phyloP scores from a whole-genome alignment of 2,329 filamentous ascomycete genomes.

The Fusarium subtropicale region DNA sequence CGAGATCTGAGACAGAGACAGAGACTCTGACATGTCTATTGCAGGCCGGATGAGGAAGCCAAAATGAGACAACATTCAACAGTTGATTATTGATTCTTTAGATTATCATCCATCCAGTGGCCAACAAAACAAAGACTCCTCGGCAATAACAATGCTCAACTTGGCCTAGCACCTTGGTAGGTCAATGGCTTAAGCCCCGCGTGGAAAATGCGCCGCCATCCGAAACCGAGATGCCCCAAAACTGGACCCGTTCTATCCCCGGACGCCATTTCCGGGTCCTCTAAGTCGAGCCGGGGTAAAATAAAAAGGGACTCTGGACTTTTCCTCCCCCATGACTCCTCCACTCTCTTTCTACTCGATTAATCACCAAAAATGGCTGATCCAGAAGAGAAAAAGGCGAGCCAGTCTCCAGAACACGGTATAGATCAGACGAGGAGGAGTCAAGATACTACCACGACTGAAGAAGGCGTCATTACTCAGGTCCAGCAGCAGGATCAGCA shows the following conservation, averaged over 20 bases:
- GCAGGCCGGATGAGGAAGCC: conserved; percentile 14
- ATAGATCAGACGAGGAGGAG: conserved; percentile 22
- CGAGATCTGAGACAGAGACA: background rate
- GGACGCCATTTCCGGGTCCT: conserved; percentile 38
- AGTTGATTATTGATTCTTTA: background rate
- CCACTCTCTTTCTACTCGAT: conserved; percentile 10
- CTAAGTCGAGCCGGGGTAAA: conserved; percentile 28
- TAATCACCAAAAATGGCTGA: conserved; percentile 15
- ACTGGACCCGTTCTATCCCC: conserved; percentile 37
- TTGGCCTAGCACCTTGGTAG: background rate
- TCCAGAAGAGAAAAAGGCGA: conserved; percentile 38
- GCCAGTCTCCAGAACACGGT: conserved; percentile 20
- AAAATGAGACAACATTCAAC: conserved; percentile 2
- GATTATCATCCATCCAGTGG: background rate
- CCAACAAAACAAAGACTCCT: background rate
- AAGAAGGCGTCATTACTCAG: conserved; percentile 38
- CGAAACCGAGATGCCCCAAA: conserved; percentile 30
- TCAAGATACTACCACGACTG: conserved; percentile 37
- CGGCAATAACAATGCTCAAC: background rate
- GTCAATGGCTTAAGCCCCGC: conserved; percentile 14
- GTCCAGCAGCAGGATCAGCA: conserved; percentile 18
- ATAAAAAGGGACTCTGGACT: conserved; percentile 21
- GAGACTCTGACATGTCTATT: background rate
- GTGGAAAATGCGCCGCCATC: conserved; percentile 32
- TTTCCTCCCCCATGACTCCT: conserved; percentile 21